A percentile compares a stretch with the other conserved stretches of the same genome.
Conservation (phyloP, 2,329 filamentous ascomycete species). For the Nakataea oryzae region DNA sequence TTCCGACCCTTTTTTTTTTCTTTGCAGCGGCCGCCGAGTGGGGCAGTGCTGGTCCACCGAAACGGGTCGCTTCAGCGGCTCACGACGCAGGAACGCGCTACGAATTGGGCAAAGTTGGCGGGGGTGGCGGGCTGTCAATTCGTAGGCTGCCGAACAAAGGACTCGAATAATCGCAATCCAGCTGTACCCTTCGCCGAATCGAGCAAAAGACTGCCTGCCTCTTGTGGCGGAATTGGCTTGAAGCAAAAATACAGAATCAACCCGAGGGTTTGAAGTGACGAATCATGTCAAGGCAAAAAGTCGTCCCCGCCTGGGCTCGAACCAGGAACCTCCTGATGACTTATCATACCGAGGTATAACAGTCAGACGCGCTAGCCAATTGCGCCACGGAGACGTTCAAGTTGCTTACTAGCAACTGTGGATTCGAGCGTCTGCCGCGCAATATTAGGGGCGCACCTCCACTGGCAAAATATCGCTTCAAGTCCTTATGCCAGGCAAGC, state of each 20-base stretch:
- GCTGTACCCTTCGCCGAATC: too few species aligned
- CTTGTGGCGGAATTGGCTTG: background rate
- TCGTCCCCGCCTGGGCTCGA: constrained; percentile 4
- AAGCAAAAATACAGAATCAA: background rate
- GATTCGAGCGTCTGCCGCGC: background rate
- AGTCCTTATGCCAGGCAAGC: too few species aligned
- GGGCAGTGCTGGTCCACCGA: background rate
- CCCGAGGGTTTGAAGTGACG: background rate
- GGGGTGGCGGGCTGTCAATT: too few species aligned
- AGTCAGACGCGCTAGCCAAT: constrained; percentile 52
- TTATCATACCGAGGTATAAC: constrained; percentile 23
- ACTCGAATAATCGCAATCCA: background rate
- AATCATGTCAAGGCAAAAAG: background rate
- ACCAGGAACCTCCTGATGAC: constrained; percentile 4
- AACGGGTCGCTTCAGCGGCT: background rate
- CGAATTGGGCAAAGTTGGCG: too few species aligned
- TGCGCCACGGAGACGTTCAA: constrained; percentile 25
- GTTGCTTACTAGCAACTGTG: background rate
- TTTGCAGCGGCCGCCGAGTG: background rate
- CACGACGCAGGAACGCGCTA: background rate
- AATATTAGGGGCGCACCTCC: too few species aligned
- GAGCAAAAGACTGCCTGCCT: too few species aligned
- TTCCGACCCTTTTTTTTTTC: constrained; percentile 2
- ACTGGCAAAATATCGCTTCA: too few species aligned
- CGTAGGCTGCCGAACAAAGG: background rate